Evolutionary conservation across 2,329 filamentous ascomycete species (phyloP).

Genomic region (Calycina marina): DNA sequence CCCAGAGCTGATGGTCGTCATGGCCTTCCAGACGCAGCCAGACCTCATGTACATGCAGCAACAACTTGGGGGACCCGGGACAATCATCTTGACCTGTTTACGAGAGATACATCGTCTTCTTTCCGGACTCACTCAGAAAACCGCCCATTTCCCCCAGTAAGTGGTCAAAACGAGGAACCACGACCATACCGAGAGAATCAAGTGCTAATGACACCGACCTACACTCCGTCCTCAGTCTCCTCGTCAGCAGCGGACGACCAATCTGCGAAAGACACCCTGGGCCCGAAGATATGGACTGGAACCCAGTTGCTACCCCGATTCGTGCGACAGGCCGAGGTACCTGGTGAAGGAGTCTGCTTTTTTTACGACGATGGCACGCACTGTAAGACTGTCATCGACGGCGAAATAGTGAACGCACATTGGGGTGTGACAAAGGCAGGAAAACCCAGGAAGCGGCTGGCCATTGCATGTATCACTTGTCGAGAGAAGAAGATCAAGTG

Average conservation of each 20-base stretch:
- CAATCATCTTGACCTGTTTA: slow-evolving; percentile 16
- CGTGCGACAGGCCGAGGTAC: slow-evolving; percentile 48
- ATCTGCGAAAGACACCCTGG: slow-evolving; percentile 41
- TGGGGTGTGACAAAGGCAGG: slow-evolving; percentile 93
- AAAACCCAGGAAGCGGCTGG: slow-evolving; percentile 79
- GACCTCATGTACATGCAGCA: slow-evolving; percentile 7
- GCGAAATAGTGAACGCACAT: slow-evolving; percentile 74
- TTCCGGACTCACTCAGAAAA: slow-evolving; percentile 16
- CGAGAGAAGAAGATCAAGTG: slow-evolving; percentile 98
- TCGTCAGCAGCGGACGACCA: slow-evolving; percentile 15
- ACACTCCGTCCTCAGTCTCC: slow-evolving; percentile 15
- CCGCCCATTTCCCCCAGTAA: slow-evolving; percentile 6
- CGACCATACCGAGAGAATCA: slow-evolving; percentile 15
- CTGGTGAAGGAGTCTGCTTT: slow-evolving; percentile 69
- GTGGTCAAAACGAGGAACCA: slow-evolving; percentile 13
- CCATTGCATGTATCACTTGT: slow-evolving; percentile 85
- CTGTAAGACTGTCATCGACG: slow-evolving; percentile 72
- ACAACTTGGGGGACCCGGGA: slow-evolving; percentile 19
- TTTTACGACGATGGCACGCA: slow-evolving; percentile 76
- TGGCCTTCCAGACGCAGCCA: slow-evolving; percentile 7
- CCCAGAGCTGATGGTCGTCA: slow-evolving; percentile 17
- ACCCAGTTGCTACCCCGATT: slow-evolving; percentile 54
- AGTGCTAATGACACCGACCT: slow-evolving; percentile 10
- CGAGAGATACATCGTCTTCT: slow-evolving; percentile 20
- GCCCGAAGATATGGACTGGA: slow-evolving; percentile 56